Percentiles rank a stretch among this genome's conserved stretches.
Evolutionary conservation across 305 asterid genomes (phyloP).

Genomic region (Caryopteris hybrid): DNA sequence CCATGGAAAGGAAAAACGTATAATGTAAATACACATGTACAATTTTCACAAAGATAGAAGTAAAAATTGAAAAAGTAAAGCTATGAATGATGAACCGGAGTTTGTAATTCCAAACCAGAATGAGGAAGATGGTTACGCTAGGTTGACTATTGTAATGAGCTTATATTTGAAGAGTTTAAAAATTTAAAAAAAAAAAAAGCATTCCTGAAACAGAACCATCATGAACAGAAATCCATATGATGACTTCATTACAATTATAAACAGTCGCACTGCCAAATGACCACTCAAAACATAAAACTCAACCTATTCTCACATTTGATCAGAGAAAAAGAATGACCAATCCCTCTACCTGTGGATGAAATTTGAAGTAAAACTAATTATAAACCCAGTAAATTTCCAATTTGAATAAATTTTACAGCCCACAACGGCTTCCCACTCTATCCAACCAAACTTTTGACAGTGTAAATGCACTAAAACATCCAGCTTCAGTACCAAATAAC

Average conservation of each 20-base stretch:
- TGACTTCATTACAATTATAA: not conserved
- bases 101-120: no score
- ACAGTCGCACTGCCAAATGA: not conserved
- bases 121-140: not conserved
- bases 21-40: not conserved
- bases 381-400: not conserved
- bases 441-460: not conserved
- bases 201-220: not conserved
- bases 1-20: not conserved
- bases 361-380: not conserved
- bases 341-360: not conserved
- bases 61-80: no score
- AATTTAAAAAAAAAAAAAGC: not conserved
- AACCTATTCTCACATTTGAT: slow-evolving; percentile 1
- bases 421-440: not conserved
- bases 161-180: not conserved
- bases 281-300: not conserved
- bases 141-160: not conserved
- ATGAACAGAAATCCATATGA: not conserved
- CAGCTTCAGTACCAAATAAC: not conserved
- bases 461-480: not conserved
- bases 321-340: not conserved
- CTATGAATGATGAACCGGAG: no score
- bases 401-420: slow-evolving; percentile 3
- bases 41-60: slow-evolving; percentile 8